A percentile compares a stretch with the other conserved stretches of the same genome.
These are phyloP conservation scores for Yarrowia sp. DNA, from an alignment of 805 yeast species.

Conservation along the genomic window DNA sequence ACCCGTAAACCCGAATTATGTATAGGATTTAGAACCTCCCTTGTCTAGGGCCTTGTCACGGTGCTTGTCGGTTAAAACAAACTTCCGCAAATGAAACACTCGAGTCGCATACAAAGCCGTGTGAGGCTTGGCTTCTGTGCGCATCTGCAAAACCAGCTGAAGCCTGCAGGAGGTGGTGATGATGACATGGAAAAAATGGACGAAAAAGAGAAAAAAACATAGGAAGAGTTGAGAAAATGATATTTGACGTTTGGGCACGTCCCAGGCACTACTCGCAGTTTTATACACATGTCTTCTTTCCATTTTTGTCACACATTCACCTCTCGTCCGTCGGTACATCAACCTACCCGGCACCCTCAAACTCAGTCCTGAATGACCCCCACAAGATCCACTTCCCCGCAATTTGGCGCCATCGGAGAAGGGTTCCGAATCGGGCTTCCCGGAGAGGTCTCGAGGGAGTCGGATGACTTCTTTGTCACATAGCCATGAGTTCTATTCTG, in stretches of 20 bases:
- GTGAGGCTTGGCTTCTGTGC: constrained; percentile 37
- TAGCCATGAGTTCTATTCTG: no score
- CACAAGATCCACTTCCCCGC: constrained; percentile 4
- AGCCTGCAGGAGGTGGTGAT: neutral
- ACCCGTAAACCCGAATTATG: neutral
- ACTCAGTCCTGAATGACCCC: neutral
- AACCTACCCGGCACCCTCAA: no score
- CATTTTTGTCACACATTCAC: no score
- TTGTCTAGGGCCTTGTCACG: neutral
- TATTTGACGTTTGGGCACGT: no score
- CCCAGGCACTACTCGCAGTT: no score
- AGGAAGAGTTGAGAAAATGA: no score
- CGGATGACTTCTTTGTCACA: no score
- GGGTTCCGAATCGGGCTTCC: constrained; percentile 1
- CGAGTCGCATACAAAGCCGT: constrained; percentile 22
- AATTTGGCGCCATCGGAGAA: neutral
- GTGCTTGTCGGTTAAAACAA: no score
- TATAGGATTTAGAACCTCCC: neutral
- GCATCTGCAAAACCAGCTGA: constrained; percentile 1
- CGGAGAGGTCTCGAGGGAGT: no score
- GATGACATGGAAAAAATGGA: neutral
- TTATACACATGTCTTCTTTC: no score
- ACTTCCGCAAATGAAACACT: constrained; percentile 2
- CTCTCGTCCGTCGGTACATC: no score
- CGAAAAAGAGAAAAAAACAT: no score